Conservation (phyloP, 1,284 basidiomycete species). For the Stygiomarasmius scandens region DNA sequence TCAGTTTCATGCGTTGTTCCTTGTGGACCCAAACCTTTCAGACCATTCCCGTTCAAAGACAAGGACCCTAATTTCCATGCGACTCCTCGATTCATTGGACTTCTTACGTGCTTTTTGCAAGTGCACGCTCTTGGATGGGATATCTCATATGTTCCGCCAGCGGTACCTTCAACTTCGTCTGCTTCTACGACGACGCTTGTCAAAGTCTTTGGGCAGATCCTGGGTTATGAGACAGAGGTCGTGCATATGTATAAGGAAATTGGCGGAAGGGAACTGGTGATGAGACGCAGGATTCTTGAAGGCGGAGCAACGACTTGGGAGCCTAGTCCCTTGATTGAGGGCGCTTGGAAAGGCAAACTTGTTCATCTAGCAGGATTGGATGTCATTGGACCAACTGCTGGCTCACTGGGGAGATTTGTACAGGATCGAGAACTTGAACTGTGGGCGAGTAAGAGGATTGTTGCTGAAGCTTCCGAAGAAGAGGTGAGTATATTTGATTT, state of each 20-base stretch:
- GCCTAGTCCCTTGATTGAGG: constrained; percentile 59
- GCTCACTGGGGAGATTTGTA: constrained; percentile 56
- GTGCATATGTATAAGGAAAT: constrained; percentile 70
- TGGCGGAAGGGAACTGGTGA: constrained; percentile 64
- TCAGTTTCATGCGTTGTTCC: constrained; percentile 41
- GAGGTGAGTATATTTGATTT: constrained; percentile 39
- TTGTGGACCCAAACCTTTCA: constrained; percentile 47
- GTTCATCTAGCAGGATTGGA: constrained; percentile 63
- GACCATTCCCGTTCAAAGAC: constrained; percentile 39
- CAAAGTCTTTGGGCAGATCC: constrained; percentile 48
- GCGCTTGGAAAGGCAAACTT: constrained; percentile 58
- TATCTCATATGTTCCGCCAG: constrained; percentile 52
- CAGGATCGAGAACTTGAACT: constrained; percentile 66
- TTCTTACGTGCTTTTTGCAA: constrained; percentile 51
- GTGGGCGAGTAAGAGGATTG: constrained; percentile 63
- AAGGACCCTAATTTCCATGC: constrained; percentile 34
- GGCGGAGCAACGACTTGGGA: constrained; percentile 66
- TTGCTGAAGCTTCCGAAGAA: constrained; percentile 45
- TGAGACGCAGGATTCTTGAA: constrained; percentile 54
- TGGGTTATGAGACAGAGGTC: constrained; percentile 62
- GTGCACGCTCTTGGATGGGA: constrained; percentile 59
- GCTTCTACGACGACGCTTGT: constrained; percentile 54
- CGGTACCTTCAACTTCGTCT: constrained; percentile 50
- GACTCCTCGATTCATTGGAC: constrained; percentile 45
- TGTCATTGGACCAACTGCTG: constrained; percentile 57